Base-by-base conservation (phyloP, 768 basidiomycete genomes). In the Boletus sp. region DNA sequence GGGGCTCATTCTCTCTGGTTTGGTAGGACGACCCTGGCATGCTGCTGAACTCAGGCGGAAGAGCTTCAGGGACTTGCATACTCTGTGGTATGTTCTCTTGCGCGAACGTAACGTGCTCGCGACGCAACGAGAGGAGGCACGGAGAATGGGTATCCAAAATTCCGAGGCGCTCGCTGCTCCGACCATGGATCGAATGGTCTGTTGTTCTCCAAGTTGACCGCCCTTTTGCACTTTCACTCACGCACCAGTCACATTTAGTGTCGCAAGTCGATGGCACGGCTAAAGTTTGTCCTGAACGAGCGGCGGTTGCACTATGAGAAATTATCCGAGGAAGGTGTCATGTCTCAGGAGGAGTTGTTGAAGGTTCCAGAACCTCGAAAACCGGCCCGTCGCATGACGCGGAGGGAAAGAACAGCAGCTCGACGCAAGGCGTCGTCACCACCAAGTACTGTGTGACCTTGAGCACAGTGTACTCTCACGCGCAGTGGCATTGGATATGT, bases 181-280 rank as follows among this genome's bases (percentile, higher is more conserved):
- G 17, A 58, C 52, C 3, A 72, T 72, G 63, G 75, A 82, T 32
- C 75, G 77, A 15, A 76, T 79, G 65, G 83, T 85, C 61, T 47
- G 79, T 69, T 35, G 7, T 51, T 36, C 7, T 9, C n/a, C 36
- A 5, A 1, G 18, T 35, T 33, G 17, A 7, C 15, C 15, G 1
- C 30, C 11, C 15, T 8, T 39, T 60, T 57, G 9, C 42, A 24
- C 17, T 10, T 46, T 39, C 8, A 36, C 40, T 62, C 30, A 66
- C 46, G 57, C 28, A 51, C 47, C 5, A 4, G 52, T 52, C 32
- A n/a, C 14, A 18, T 49, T 10, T 61, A 97, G 94, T 88, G 86
- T 73, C 89, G 90, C 20, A 96, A 94, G 78, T 88, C 92, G 18
- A 96, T 97, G 94, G 93, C 92, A n/a, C 86, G 92, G 18, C 93